Percentiles rank a stretch among this genome's conserved stretches.
Evolutionary conservation across 164 flowering plant genomes (phyloP).

Genomic region (Tetracentron sinense): DNA sequence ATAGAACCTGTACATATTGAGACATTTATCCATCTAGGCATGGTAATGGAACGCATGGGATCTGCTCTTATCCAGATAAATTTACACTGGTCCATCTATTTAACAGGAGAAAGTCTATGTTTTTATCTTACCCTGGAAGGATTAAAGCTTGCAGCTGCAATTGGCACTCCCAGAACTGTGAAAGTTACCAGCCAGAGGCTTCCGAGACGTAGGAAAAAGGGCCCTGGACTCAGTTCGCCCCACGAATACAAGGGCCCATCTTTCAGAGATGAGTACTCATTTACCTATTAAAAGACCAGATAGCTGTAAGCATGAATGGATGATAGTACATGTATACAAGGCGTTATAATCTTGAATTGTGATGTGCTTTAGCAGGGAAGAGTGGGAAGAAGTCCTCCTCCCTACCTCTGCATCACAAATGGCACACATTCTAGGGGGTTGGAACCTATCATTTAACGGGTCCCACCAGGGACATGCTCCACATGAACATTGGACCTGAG

Average conservation of each 20-base stretch:
- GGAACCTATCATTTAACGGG: neutral
- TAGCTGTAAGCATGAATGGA: neutral
- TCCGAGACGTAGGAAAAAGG: constrained; percentile 75
- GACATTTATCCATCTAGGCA: neutral
- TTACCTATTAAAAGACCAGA: constrained; percentile 49
- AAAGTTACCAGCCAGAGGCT: constrained; percentile 79
- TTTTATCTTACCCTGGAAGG: constrained; percentile 65
- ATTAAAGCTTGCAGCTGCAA: constrained; percentile 95
- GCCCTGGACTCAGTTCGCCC: constrained; percentile 79
- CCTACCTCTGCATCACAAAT: neutral
- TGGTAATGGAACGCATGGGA: neutral
- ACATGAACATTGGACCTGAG: too few relatives aligned
- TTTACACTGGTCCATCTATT: neutral
- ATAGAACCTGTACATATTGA: too few relatives aligned
- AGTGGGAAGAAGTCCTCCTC: neutral
- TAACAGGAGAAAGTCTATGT: neutral
- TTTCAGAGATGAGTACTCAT: constrained; percentile 86
- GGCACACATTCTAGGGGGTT: neutral
- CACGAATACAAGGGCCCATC: constrained; percentile 80
- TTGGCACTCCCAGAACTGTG: constrained; percentile 77
- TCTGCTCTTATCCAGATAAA: neutral
- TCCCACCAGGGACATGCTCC: too few relatives aligned
- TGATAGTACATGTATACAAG: neutral
- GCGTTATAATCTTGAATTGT: too few relatives aligned
- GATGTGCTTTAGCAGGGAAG: neutral